Percentiles rank a stretch among this genome's conserved stretches.
These are phyloP conservation scores for Hypomontagnella monticulosa DNA, from an alignment of 495 filamentous ascomycete genomes.

Conservation along the genomic window DNA sequence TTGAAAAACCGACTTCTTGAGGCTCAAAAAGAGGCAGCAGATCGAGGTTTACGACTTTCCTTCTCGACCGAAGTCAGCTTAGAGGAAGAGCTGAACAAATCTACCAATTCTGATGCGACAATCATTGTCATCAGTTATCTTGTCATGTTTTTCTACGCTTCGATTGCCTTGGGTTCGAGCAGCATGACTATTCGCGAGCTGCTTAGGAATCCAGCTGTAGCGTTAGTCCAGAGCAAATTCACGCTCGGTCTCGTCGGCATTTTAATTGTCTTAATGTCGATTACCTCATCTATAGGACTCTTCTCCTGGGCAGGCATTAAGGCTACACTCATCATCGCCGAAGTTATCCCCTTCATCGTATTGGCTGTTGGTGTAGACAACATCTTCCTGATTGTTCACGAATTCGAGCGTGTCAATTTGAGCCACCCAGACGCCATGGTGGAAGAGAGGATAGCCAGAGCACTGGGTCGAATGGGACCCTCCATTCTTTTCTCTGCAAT, in stretches of 20 bases:
- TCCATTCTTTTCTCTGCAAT: slow-evolving; percentile 95
- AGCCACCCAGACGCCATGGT: slow-evolving; percentile 86
- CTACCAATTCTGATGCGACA: slow-evolving; percentile 96
- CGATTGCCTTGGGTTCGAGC: slow-evolving; percentile 87
- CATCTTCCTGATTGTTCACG: slow-evolving; percentile 97
- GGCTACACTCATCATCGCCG: slow-evolving; percentile 95
- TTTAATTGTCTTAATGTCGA: slow-evolving; percentile 95
- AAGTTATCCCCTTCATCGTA: slow-evolving; percentile 97
- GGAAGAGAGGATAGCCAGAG: slow-evolving; percentile 83
- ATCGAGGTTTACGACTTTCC: slow-evolving; percentile 82
- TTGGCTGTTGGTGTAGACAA: slow-evolving; percentile 97
- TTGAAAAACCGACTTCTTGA: slow-evolving; percentile 74
- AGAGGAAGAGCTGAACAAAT: slow-evolving; percentile 94
- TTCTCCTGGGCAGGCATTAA: slow-evolving; percentile 91
- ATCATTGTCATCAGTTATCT: slow-evolving; percentile 97
- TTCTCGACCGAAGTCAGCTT: slow-evolving; percentile 95
- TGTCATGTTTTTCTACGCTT: slow-evolving; percentile 98
- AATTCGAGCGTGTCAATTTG: slow-evolving; percentile 93
- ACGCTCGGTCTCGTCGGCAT: slow-evolving; percentile 92
- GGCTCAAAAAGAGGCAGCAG: slow-evolving; percentile 80
- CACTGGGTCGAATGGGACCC: slow-evolving; percentile 92
- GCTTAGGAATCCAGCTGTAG: slow-evolving; percentile 79
- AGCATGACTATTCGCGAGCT: slow-evolving; percentile 79
- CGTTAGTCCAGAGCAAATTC: slow-evolving; percentile 94
- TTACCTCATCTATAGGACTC: slow-evolving; percentile 90